Evolutionary conservation across 2,329 filamentous ascomycete genomes (phyloP), one percentile per base, ranked within the genome.

Genomic region (Cladophialophora bantiana): DNA sequence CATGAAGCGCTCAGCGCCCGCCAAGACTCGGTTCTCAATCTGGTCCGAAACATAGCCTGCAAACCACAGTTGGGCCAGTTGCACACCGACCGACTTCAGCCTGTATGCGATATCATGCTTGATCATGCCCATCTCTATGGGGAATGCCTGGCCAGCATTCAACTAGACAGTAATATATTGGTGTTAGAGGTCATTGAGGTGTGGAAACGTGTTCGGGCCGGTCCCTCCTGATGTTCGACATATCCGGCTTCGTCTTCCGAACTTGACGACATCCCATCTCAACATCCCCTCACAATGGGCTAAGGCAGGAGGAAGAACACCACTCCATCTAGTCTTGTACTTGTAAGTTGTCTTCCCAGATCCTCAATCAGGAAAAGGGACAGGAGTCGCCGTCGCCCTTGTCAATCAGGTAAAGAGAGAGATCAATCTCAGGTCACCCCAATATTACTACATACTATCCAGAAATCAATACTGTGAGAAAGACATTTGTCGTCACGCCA

Each of bases 41-140:
- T 48, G 48, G 59, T 40, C 59, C 53, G 59, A 61, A 53, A 61
- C 59, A 61, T 61, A 12, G 18, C 45, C 57, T 61, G 48, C 59
- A 61, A 48, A 13, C 7, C 45, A 18, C 45, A 50, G 18, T 4
- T 50, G 45, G 42, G 26, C 45, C 45, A 50, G 45, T 42, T n/a
- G 40, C 40, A n/a, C 40, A n/a, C 40, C n/a, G 40, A n/a, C 40
- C 40, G 4, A 42, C 40, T 4, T 26, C 26, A 26, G 26, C 26
- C 26, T 3, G 26, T 26, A 3, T 26, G 26, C 26, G 3, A 26
- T 26, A 26, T 26, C 26, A 26, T 26, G 26, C 3, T 3, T 3
- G 3, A 26, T 26, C 26, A 26, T 26, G 26, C 3, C 26, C 26
- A 26, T 26, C 26, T 42, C 40, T 13, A 42, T n/a, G 4, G 18